A percentile compares a stretch with the other conserved stretches of the same genome.
Conservation (phyloP, 345 rosid genomes). For the Erysimum cheiranthoides region DNA sequence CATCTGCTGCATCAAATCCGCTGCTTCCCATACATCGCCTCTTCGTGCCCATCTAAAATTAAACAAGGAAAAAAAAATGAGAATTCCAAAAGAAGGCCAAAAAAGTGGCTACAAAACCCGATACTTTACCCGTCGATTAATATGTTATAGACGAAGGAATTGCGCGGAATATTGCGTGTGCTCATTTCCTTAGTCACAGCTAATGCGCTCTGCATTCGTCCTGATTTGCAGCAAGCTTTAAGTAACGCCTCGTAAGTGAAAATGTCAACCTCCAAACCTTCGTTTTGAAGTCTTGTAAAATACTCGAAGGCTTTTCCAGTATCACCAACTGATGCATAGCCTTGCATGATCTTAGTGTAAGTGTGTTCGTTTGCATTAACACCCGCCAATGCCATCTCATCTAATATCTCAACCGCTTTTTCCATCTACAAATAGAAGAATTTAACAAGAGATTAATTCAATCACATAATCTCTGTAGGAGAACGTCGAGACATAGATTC, state of each 20-base stretch:
- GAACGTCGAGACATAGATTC: background rate
- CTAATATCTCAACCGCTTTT: constrained; percentile 84
- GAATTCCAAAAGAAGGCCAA: constrained; percentile 15
- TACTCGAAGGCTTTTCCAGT: constrained; percentile 93
- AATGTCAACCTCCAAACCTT: constrained; percentile 83
- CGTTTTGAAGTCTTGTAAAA: constrained; percentile 77
- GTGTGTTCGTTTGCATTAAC: constrained; percentile 85
- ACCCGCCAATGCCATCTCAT: constrained; percentile 86
- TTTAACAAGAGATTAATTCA: constrained; percentile 1
- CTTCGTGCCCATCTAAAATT: constrained; percentile 88
- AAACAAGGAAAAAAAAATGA: constrained; percentile 22
- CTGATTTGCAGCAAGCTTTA: constrained; percentile 98
- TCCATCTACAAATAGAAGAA: constrained; percentile 66
- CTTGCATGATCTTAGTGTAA: constrained; percentile 95
- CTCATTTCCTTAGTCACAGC: constrained; percentile 96
- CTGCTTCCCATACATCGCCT: constrained; percentile 99
- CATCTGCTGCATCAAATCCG: constrained; percentile 96
- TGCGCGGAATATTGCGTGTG: constrained; percentile 74
- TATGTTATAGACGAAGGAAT: constrained; percentile 85
- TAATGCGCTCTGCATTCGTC: constrained; percentile 98
- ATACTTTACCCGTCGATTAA: constrained; percentile 81
- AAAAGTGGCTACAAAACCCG: background rate
- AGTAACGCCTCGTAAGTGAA: constrained; percentile 89
- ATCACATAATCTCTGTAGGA: background rate
- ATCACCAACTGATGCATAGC: constrained; percentile 93